Evolutionary conservation across 352 stramenopile genomes (phyloP), one percentile per base, ranked within the genome.

Genomic region (Pythium grandisporangium): DNA sequence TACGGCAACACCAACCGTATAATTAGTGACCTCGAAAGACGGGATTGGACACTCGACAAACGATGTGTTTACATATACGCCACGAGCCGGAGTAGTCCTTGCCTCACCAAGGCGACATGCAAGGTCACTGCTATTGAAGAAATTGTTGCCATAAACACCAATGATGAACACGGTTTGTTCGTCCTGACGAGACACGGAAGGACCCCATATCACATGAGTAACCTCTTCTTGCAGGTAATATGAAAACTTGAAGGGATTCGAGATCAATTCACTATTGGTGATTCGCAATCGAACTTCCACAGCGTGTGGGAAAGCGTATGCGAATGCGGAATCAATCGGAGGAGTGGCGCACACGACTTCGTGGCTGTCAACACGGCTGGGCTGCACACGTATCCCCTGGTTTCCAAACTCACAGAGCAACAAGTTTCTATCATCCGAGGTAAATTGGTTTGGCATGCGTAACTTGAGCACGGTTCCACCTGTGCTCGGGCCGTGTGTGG

Each of bases 41-140:
- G 27, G 3, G 14, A 51, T 30, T 2, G 27, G 32, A 27, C 44
- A 51, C 35, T 23, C 20, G 12, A 51, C 26, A 30, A 12, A 27
- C 19, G 44, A 44, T 1, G 26, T 21, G 35, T 43, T 51, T 2
- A 51, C 26, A 36, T 38, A 51, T 12, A 17, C 27, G 30, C 20
- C 22, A 21, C 29, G 17, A 37, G 12, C 20, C 25, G 13, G 5
- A 10, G 27, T 27, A 4, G 12, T 40, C 30, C 5, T 37, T 46
- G 10, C 13, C 10, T 42, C 17, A 11, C 44, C 44, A n/a, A 51
- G 12, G 14, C 25, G 44, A 30, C 44, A 51, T 13, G 37, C 21
- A 16, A 38, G 16, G 16, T 34, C 23, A 34, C 34, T 44, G 27
- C 14, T 44, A 29, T 51, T 38, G 36, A 51, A 51, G 25, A 51